phyloP scores from a whole-genome alignment of 1,284 basidiomycete species.

The Salmacisia buchloeana region DNA sequence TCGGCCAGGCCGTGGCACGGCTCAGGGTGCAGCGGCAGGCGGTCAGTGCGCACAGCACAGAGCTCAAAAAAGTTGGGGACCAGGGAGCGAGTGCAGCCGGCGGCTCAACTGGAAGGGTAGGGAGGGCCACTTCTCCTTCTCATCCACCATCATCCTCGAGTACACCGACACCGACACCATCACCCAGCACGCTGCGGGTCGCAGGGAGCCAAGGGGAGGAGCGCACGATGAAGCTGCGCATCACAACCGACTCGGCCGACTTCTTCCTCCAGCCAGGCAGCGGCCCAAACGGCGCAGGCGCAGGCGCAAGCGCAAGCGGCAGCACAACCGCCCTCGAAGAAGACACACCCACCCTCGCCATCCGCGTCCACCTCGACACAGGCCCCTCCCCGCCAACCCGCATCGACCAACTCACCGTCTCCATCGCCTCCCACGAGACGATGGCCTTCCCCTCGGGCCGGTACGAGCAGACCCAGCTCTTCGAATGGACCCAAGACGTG shows the following conservation, averaged over 20 bases:
- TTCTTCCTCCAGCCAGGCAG: neutral
- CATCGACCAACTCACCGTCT: neutral
- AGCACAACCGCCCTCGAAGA: no score
- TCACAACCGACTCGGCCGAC: neutral
- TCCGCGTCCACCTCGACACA: neutral
- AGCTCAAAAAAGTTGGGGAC: no score
- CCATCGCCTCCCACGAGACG: neutral
- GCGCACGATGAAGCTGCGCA: neutral
- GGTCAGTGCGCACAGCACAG: no score
- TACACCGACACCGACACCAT: neutral
- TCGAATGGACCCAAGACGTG: neutral
- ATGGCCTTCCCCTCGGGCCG: constrained; percentile 7
- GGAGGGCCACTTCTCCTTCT: no score
- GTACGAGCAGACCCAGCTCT: neutral
- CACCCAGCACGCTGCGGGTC: no score
- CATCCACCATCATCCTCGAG: neutral
- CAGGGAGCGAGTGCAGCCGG: no score
- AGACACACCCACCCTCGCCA: neutral
- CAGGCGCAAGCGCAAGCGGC: no score
- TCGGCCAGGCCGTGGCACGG: no score
- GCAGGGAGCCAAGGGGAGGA: neutral
- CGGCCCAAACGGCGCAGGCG: neutral
- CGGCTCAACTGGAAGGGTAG: no score
- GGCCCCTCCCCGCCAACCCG: neutral
- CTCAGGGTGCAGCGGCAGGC: no score